phyloP scores from a whole-genome alignment of 768 basidiomycete genomes.

The Lactarius quietus region DNA sequence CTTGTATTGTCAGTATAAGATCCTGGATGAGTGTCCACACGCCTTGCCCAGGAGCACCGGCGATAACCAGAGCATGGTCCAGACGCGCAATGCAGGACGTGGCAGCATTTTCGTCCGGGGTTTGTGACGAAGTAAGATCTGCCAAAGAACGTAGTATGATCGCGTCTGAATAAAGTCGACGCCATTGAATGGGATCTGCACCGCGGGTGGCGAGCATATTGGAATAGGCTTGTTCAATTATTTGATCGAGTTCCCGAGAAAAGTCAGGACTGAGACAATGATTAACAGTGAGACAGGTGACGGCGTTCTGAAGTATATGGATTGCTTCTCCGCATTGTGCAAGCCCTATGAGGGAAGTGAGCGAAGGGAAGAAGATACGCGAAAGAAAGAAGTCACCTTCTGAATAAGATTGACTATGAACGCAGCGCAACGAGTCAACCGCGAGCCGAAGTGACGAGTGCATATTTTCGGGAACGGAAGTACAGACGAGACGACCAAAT shows the following conservation, averaged over 20 bases:
- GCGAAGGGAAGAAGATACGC: constrained; percentile 18
- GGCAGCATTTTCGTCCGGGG: constrained; percentile 28
- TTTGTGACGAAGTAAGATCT: constrained; percentile 29
- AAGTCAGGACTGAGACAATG: background rate
- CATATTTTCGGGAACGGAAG: background rate
- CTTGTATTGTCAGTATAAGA: constrained; percentile 62
- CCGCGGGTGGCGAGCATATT: constrained; percentile 44
- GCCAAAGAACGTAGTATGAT: constrained; percentile 55
- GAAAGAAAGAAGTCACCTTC: constrained; percentile 33
- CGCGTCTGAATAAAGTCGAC: constrained; percentile 74
- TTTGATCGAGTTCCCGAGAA: constrained; percentile 34
- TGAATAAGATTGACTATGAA: constrained; percentile 11
- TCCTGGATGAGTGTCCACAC: constrained; percentile 59
- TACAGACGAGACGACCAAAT: constrained; percentile 15
- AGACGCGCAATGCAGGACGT: constrained; percentile 53
- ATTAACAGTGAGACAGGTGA: constrained; percentile 4
- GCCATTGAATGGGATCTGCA: constrained; percentile 46
- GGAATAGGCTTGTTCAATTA: constrained; percentile 49
- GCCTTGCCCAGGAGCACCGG: constrained; percentile 65
- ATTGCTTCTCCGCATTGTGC: constrained; percentile 37
- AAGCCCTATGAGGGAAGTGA: constrained; percentile 13
- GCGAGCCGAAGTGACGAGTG: constrained; percentile 18
- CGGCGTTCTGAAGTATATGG: constrained; percentile 17
- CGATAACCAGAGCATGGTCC: constrained; percentile 80
- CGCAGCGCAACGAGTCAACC: constrained; percentile 3